These are phyloP conservation scores for Diaporthe capsici DNA, from an alignment of 2,329 filamentous ascomycete genomes.

Conservation along the genomic window DNA sequence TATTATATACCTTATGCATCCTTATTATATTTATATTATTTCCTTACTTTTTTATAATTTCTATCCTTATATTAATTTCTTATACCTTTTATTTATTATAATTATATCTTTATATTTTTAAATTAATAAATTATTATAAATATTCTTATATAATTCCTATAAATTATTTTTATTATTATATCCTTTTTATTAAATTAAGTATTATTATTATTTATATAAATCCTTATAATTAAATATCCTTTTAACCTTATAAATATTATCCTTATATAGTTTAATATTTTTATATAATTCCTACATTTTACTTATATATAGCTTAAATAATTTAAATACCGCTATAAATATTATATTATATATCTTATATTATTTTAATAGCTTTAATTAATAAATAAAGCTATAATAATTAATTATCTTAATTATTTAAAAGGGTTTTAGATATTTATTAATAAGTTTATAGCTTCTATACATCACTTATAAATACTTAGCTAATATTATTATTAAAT, in stretches of 20 bases:
- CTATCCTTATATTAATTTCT: too few relatives aligned
- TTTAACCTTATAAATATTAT: not conserved
- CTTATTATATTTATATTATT: not conserved
- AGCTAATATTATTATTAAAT: not conserved
- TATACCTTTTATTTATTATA: too few relatives aligned
- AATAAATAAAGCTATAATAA: not conserved
- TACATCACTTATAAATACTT: not conserved
- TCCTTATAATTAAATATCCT: not conserved
- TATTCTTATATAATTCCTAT: not conserved
- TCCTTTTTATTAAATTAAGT: not conserved
- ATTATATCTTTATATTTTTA: not conserved
- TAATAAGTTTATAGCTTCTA: not conserved
- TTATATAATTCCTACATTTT: not conserved
- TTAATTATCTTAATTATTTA: not conserved
- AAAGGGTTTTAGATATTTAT: not conserved
- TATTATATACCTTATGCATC: not conserved
- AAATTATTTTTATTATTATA: not conserved
- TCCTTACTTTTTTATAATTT: too few relatives aligned
- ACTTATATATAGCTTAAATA: not conserved
- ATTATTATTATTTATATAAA: not conserved
- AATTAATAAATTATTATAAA: not conserved
- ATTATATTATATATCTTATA: not conserved
- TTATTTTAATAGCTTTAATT: not conserved
- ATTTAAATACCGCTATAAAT: not conserved
- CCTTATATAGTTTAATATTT: too few relatives aligned